Evolutionary conservation across 169 alveolate genomes (phyloP).

Genomic region (Theileria orientalis): DNA sequence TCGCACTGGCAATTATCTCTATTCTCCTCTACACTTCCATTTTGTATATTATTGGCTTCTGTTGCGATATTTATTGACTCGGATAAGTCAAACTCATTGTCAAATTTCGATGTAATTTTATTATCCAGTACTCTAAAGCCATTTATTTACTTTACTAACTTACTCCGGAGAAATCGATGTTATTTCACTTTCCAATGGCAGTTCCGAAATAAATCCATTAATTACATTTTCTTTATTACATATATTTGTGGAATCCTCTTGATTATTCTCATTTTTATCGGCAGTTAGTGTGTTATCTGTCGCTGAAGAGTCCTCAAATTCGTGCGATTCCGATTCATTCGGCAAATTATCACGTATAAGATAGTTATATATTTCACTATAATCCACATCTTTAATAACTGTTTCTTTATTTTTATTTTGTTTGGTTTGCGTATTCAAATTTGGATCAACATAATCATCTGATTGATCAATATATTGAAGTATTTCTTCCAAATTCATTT

Average conservation of each 20-base stretch:
- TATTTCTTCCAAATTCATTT: constrained; percentile 34
- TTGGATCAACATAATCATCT: constrained; percentile 43
- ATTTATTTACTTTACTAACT: neutral
- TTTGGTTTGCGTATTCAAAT: constrained; percentile 11
- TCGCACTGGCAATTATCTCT: constrained; percentile 12
- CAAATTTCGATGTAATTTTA: neutral
- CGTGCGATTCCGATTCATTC: constrained; percentile 15
- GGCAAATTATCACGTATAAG: constrained; percentile 15
- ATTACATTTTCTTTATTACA: neutral
- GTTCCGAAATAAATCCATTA: neutral
- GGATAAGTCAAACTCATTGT: neutral
- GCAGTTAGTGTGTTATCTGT: neutral
- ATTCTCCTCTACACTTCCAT: neutral
- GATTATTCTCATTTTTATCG: neutral
- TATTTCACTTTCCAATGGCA: neutral
- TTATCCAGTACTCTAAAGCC: neutral
- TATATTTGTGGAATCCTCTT: neutral
- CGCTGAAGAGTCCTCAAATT: constrained; percentile 1
- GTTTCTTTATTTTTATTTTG: neutral
- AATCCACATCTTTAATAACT: neutral
- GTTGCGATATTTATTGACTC: constrained; percentile 1
- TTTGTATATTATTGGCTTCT: neutral
- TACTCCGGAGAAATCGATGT: neutral
- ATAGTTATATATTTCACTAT: constrained; percentile 9
- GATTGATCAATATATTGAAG: constrained; percentile 28